Conservation (phyloP, 257 asterid species). For the Solanum habrochaites region DNA sequence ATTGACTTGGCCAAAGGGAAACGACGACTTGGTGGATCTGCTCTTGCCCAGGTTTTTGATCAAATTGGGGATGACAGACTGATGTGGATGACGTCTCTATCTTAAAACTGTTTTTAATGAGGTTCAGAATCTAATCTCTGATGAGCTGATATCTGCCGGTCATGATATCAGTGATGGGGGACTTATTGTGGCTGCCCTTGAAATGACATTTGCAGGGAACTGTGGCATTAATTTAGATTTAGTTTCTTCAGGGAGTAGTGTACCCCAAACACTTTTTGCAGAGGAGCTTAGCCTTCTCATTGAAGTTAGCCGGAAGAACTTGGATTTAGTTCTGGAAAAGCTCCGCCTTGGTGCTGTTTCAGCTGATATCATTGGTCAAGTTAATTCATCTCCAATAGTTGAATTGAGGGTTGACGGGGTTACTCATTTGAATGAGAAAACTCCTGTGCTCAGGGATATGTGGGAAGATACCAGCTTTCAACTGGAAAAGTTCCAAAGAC, state of each 20-base stretch:
- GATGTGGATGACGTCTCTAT: conserved; percentile 78
- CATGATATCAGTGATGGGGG: conserved; percentile 98
- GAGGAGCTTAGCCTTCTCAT: conserved; percentile 84
- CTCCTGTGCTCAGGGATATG: conserved; percentile 51
- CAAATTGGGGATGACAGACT: conserved; percentile 83
- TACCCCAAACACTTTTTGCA: conserved; percentile 52
- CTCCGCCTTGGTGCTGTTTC: conserved; percentile 34
- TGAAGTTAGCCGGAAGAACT: conserved; percentile 46
- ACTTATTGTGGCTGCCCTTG: conserved; percentile 57
- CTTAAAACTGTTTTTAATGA: conserved; percentile 61
- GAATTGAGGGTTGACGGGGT: conserved; percentile 51
- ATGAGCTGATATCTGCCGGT: conserved; percentile 74
- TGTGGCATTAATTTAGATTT: conserved; percentile 56
- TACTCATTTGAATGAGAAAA: conserved; percentile 44
- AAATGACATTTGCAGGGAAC: conserved; percentile 96
- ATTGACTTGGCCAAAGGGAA: conserved; percentile 83
- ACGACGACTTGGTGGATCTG: conserved; percentile 83
- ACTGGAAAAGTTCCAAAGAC: conserved; percentile 69
- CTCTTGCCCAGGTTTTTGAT: conserved; percentile 83
- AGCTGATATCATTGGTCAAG: conserved; percentile 60
- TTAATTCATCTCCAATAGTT: conserved; percentile 29
- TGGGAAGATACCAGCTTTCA: conserved; percentile 95
- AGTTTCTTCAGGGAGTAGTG: conserved; percentile 24
- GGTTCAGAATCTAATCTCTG: conserved; percentile 61
- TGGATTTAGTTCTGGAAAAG: conserved; percentile 28